These are phyloP conservation scores for Saccharomycopsis selenospora DNA, from an alignment of 805 yeast genomes.

Conservation along the genomic window DNA sequence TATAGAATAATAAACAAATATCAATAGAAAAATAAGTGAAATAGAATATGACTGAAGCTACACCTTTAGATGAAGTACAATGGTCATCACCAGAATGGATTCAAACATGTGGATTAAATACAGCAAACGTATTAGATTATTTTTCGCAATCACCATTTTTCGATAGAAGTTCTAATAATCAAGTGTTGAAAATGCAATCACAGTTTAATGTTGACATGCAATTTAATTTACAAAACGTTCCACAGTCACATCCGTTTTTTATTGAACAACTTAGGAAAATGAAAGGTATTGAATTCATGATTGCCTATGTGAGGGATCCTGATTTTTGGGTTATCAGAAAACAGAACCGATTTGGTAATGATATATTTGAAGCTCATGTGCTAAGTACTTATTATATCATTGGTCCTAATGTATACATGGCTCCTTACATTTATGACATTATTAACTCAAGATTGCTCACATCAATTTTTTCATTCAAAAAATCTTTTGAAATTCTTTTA, in stretches of 20 bases:
- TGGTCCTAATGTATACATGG: conserved; percentile 88
- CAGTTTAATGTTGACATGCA: conserved; percentile 55
- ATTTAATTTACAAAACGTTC: conserved; percentile 26
- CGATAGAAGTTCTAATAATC: conserved; percentile 90
- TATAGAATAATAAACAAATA: too few species aligned
- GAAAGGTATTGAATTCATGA: conserved; percentile 80
- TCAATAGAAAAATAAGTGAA: too few species aligned
- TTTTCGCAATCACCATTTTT: conserved; percentile 92
- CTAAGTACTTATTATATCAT: conserved; percentile 78
- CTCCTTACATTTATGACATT: conserved; percentile 70
- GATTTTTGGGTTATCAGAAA: conserved; percentile 89
- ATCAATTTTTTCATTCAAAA: conserved; percentile 29
- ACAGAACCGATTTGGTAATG: conserved; percentile 45
- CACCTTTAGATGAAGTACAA: conserved; percentile 76
- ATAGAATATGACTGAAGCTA: conserved; percentile 13
- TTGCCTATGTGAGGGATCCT: conserved; percentile 73
- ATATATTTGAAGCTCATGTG: conserved; percentile 22
- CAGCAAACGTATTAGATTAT: conserved; percentile 88
- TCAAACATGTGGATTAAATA: conserved; percentile 75
- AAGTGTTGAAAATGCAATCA: conserved; percentile 89
- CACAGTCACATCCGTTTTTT: conserved; percentile 32
- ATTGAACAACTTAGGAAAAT: conserved; percentile 62
- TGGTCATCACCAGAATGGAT: conserved; percentile 99
- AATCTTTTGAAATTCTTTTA: conserved; percentile 9
- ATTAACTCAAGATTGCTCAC: conserved; percentile 63